Evolutionary conservation across 192 early-diverging fungal species (phyloP).

Genomic region (Glomus cerebriforme): DNA sequence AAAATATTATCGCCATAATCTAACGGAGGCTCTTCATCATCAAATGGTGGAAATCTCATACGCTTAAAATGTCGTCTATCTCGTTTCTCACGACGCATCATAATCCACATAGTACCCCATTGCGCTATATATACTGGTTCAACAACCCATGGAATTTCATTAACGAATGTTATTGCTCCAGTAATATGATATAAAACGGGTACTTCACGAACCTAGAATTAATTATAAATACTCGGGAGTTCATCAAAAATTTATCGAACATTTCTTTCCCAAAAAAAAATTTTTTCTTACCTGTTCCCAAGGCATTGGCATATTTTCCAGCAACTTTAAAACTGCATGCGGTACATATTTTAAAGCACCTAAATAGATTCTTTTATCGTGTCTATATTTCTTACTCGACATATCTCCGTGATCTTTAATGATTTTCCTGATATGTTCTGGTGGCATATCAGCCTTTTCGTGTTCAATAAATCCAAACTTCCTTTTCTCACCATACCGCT

Average conservation of each 20-base stretch:
- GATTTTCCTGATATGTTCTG: conserved; percentile 97
- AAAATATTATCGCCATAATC: conserved; percentile 99
- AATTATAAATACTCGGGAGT: background rate
- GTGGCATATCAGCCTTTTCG: conserved; percentile 96
- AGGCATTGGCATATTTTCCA: conserved; percentile 99
- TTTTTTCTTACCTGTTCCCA: conserved; percentile 83
- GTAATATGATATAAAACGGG: conserved; percentile 97
- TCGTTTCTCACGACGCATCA: conserved; percentile 99
- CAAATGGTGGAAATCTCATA: conserved; percentile 98
- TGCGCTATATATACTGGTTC: conserved; percentile 98
- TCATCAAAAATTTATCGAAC: background rate
- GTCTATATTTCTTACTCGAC: conserved; percentile 93
- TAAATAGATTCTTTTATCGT: conserved; percentile 98
- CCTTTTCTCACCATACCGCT: conserved; percentile 91
- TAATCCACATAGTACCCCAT: conserved; percentile 99
- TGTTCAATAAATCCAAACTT: conserved; percentile 94
- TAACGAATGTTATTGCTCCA: conserved; percentile 98
- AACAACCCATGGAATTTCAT: conserved; percentile 93
- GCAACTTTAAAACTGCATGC: conserved; percentile 94
- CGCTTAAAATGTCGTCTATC: conserved; percentile 98
- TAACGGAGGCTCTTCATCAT: conserved; percentile 98
- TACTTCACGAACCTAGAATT: conserved; percentile 76
- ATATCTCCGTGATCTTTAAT: conserved; percentile 99
- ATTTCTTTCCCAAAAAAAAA: background rate
- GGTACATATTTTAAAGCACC: conserved; percentile 99